Conservation (phyloP, 2,329 filamentous ascomycete species). For the Arthroderma sp. region DNA sequence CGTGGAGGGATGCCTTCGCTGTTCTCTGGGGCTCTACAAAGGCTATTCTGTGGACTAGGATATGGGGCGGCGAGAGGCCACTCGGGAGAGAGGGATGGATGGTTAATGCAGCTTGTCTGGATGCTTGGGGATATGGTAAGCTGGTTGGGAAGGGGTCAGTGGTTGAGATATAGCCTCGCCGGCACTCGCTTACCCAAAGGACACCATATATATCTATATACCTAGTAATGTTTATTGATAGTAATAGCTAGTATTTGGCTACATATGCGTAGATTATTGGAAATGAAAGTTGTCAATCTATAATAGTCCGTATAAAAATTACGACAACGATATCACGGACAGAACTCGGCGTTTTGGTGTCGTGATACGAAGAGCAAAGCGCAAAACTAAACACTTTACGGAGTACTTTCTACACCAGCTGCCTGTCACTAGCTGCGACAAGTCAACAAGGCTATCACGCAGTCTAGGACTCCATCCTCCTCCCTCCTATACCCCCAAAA, state of each 20-base stretch:
- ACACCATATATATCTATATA: neutral
- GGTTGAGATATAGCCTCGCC: slow-evolving; percentile 15
- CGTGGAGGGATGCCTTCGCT: slow-evolving; percentile 40
- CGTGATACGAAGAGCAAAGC: no score
- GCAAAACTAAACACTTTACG: no score
- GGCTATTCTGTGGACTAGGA: slow-evolving; percentile 46
- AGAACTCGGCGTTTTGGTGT: no score
- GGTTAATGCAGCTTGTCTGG: slow-evolving; percentile 46
- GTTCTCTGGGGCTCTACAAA: slow-evolving; percentile 41
- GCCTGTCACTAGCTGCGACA: no score
- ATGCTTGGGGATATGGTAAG: slow-evolving; percentile 20
- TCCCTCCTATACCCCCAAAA: neutral
- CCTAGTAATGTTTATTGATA: neutral
- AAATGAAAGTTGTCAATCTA: no score
- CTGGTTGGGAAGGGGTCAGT: slow-evolving; percentile 25
- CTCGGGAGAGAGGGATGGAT: slow-evolving; percentile 30
- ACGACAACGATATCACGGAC: no score
- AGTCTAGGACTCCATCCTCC: no score
- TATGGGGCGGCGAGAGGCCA: slow-evolving; percentile 41
- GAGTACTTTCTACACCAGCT: no score
- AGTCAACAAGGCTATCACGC: no score
- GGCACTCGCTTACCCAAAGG: neutral
- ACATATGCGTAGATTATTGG: no score
- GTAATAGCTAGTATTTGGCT: no score
- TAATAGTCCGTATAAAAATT: no score